phyloP scores from a whole-genome alignment of 2,329 filamentous ascomycete genomes.

The Pseudogymnoascus sp. region DNA sequence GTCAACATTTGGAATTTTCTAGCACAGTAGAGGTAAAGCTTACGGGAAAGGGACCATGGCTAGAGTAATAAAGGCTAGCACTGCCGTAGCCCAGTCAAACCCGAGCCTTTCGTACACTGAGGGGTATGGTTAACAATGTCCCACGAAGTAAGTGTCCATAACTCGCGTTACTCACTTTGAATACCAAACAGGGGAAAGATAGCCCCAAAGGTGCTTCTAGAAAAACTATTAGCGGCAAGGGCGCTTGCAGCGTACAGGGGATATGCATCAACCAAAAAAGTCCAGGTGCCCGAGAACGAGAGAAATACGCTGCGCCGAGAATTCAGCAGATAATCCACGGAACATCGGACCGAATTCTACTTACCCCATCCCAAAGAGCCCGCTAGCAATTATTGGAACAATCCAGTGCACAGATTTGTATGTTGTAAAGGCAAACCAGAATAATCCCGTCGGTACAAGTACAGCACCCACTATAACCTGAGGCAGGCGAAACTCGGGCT shows the following conservation, averaged over 20 bases:
- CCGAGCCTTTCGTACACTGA: constrained; percentile 64
- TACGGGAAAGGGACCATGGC: constrained; percentile 57
- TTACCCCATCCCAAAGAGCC: too few species aligned
- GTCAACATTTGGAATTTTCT: too few species aligned
- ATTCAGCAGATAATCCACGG: background rate
- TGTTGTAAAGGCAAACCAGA: too few species aligned
- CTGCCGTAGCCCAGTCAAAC: constrained; percentile 58
- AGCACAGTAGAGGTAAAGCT: too few species aligned
- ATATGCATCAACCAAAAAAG: constrained; percentile 72
- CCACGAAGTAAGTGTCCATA: background rate
- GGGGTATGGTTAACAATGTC: constrained; percentile 63
- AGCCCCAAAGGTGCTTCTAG: constrained; percentile 67
- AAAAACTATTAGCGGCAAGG: constrained; percentile 75
- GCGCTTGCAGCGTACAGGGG: constrained; percentile 67
- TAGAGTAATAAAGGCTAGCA: constrained; percentile 54
- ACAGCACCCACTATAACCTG: too few species aligned
- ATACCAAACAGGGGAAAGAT: constrained; percentile 23
- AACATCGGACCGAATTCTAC: background rate
- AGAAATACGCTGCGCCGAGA: constrained; percentile 53
- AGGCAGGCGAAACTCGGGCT: too few species aligned
- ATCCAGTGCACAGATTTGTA: too few species aligned
- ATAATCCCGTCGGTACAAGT: too few species aligned
- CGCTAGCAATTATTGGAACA: too few species aligned
- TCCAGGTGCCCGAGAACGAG: constrained; percentile 77
- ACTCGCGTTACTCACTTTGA: too few species aligned